phyloP scores from a whole-genome alignment of 2,329 filamentous ascomycete species.

The Dactylellina cionopaga region DNA sequence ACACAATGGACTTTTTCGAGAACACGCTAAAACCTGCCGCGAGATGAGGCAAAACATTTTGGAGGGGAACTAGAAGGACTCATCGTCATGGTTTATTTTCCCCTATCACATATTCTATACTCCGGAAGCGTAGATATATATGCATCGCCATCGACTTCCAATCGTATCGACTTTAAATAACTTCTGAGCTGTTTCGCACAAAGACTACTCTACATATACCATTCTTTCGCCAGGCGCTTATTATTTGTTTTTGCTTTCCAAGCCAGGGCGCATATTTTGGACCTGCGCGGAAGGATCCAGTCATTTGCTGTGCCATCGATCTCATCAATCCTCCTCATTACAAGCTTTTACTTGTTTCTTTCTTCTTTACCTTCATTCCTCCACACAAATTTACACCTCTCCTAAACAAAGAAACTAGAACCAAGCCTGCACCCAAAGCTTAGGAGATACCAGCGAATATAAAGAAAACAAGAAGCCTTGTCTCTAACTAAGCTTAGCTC shows the following conservation, averaged over 20 bases:
- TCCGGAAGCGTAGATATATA: too few relatives aligned
- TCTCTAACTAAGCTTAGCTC: too few relatives aligned
- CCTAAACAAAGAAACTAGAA: slow-evolving; percentile 12
- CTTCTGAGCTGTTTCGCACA: too few relatives aligned
- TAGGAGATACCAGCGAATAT: not conserved
- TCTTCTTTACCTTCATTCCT: not conserved
- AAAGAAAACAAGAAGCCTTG: not conserved
- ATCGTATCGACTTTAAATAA: slow-evolving; percentile 14
- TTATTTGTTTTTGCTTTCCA: too few relatives aligned
- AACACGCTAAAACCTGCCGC: slow-evolving; percentile 26
- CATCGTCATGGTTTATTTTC: not conserved
- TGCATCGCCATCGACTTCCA: not conserved
- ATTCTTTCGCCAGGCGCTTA: too few relatives aligned
- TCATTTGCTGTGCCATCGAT: slow-evolving; percentile 25
- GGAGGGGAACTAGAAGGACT: slow-evolving; percentile 9
- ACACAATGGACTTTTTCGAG: slow-evolving; percentile 27
- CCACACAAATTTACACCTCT: not conserved
- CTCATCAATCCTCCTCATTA: not conserved
- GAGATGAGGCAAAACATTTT: slow-evolving; percentile 14
- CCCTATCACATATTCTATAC: too few relatives aligned
- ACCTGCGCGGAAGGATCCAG: too few relatives aligned
- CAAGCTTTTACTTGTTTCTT: not conserved
- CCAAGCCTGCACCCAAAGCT: not conserved
- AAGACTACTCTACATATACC: too few relatives aligned
- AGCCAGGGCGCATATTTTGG: too few relatives aligned